Conservation (phyloP, 2,329 filamentous ascomycete species). For the Aspergillus tubingensis region DNA sequence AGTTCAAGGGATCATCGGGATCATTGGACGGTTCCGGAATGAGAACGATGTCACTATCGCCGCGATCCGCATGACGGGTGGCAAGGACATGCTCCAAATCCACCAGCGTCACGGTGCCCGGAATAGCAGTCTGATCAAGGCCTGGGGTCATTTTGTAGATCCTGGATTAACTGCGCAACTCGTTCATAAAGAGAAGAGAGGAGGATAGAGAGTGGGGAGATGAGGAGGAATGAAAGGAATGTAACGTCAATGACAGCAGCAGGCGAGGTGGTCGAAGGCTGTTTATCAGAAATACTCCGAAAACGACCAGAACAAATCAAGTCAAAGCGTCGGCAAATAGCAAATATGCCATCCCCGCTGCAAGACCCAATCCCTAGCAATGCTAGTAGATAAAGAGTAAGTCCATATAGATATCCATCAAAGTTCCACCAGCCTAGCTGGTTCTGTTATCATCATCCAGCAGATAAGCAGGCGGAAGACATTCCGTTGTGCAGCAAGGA, state of each 20-base stretch:
- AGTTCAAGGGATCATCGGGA: slow-evolving; percentile 52
- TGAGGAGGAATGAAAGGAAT: neutral
- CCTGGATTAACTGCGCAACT: neutral
- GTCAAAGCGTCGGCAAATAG: neutral
- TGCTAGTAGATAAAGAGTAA: no score
- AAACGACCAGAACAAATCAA: neutral
- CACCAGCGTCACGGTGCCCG: slow-evolving; percentile 49
- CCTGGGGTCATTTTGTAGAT: slow-evolving; percentile 27
- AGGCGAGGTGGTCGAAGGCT: neutral
- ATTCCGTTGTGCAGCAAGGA: neutral
- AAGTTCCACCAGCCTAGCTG: neutral
- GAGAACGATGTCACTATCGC: slow-evolving; percentile 43
- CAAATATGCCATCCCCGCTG: neutral
- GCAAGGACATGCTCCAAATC: slow-evolving; percentile 41
- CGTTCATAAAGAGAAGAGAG: neutral
- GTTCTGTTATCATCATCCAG: neutral
- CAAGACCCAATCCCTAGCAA: no score
- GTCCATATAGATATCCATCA: no score
- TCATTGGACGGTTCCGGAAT: slow-evolving; percentile 48
- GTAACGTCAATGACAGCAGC: neutral
- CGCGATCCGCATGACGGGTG: slow-evolving; percentile 31
- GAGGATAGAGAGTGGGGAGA: neutral
- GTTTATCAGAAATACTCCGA: slow-evolving; percentile 11
- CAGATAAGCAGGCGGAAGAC: slow-evolving; percentile 1
- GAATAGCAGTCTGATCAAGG: slow-evolving; percentile 34